Evolutionary conservation across 2,329 filamentous ascomycete species (phyloP).

Genomic region (Aspergillus melleus): DNA sequence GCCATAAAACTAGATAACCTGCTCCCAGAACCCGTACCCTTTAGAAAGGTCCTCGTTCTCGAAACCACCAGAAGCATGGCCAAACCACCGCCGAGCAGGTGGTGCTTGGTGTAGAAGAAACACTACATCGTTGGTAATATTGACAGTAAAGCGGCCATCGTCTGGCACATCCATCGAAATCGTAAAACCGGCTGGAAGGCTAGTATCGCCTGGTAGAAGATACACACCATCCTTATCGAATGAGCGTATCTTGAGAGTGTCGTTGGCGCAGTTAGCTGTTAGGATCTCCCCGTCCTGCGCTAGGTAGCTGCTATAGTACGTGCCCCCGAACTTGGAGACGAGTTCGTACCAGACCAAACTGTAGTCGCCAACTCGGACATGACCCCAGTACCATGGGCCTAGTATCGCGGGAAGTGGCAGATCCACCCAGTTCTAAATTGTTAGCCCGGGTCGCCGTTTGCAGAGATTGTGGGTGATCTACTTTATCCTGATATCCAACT

Average conservation of each 20-base stretch:
- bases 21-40: not conserved
- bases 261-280: not conserved
- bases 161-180: not conserved
- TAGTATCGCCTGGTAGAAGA: not conserved
- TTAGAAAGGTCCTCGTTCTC: not conserved
- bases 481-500: not conserved
- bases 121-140: not conserved
- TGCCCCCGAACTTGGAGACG: not conserved
- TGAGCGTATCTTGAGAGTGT: not conserved
- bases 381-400: not conserved
- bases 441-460: not conserved
- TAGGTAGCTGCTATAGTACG: not conserved
- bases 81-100: not conserved
- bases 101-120: not conserved
- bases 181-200: not conserved
- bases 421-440: not conserved
- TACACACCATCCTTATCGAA: not conserved
- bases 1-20: not conserved
- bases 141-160: not conserved
- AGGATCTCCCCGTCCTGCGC: not conserved
- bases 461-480: not conserved
- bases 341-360: not conserved
- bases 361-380: not conserved
- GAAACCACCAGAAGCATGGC: not conserved
- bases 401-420: not conserved